phyloP scores from a whole-genome alignment of 1,284 basidiomycete species.

The Xerocomus amazonicus region DNA sequence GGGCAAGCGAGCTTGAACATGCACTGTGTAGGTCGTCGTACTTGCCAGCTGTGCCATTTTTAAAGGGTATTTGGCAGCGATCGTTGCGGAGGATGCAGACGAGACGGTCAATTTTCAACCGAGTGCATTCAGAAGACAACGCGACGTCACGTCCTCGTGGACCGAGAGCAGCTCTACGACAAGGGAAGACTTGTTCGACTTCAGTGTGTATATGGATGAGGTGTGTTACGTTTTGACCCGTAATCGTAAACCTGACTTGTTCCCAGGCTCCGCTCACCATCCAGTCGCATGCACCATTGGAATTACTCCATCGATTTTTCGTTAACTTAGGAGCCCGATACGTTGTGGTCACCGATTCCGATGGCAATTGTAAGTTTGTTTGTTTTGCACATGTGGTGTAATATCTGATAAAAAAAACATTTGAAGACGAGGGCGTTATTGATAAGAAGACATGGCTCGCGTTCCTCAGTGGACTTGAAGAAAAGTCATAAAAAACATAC shows the following conservation, averaged over 20 bases:
- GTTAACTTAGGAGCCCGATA: conserved; percentile 90
- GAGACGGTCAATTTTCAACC: conserved; percentile 63
- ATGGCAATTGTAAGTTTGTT: conserved; percentile 75
- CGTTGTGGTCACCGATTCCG: conserved; percentile 78
- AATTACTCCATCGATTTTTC: conserved; percentile 89
- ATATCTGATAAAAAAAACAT: conserved; percentile 4
- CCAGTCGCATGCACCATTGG: conserved; percentile 78
- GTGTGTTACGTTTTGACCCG: conserved; percentile 38
- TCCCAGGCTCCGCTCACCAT: conserved; percentile 80
- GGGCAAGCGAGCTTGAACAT: conserved; percentile 90
- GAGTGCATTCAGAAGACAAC: conserved; percentile 39
- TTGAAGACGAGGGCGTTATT: conserved; percentile 79
- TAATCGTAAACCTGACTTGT: conserved; percentile 1
- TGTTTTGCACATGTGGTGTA: not conserved
- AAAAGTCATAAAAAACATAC: conserved; percentile 35
- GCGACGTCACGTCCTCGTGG: conserved; percentile 51
- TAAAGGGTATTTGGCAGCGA: conserved; percentile 42
- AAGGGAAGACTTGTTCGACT: conserved; percentile 69
- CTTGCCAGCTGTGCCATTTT: not conserved
- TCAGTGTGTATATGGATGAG: conserved; percentile 88
- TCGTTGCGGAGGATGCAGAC: conserved; percentile 73
- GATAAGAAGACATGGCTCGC: conserved; percentile 92
- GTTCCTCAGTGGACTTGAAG: conserved; percentile 73
- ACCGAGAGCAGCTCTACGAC: conserved; percentile 36
- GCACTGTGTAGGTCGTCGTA: conserved; percentile 66